Percentiles rank a stretch among this genome's conserved stretches.
Evolutionary conservation across 164 flowering plant species (phyloP).

Genomic region (Vitis cinerea): DNA sequence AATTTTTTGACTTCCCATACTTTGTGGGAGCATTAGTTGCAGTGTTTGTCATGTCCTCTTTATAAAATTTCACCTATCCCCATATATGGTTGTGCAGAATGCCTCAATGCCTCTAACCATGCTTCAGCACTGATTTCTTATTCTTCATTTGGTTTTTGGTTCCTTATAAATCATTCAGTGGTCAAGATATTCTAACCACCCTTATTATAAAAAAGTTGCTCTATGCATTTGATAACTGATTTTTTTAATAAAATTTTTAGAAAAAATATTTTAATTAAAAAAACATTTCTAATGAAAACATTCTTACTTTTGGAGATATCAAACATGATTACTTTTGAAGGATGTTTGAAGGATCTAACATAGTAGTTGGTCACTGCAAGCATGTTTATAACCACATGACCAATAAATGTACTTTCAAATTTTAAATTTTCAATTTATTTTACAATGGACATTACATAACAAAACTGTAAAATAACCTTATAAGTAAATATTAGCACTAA

Average conservation of each 20-base stretch:
- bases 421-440: too few relatives aligned
- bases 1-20: not conserved
- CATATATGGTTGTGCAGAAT: not conserved
- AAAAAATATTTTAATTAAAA: not conserved
- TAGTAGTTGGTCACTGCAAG: too few relatives aligned
- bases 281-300: constrained; percentile 7
- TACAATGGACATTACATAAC: too few relatives aligned
- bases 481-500: too few relatives aligned
- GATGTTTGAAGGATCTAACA: too few relatives aligned
- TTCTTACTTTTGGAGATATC: not conserved
- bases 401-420: too few relatives aligned
- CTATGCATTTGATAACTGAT: constrained; percentile 4
- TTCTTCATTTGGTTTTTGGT: constrained; percentile 9
- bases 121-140: constrained; percentile 2
- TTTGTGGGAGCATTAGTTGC: not conserved
- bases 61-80: not conserved
- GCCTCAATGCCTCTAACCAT: constrained; percentile 6
- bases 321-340: too few relatives aligned
- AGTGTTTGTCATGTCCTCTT: not conserved
- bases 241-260: too few relatives aligned
- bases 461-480: too few relatives aligned
- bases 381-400: too few relatives aligned
- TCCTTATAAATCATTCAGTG: constrained; percentile 9
- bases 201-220: constrained; percentile 19
- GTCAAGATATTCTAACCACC: constrained; percentile 17